A percentile compares a stretch with the other conserved stretches of the same genome.
phyloP scores from a whole-genome alignment of 1,139 yeast genomes.

The Zygoascus hellenicus region DNA sequence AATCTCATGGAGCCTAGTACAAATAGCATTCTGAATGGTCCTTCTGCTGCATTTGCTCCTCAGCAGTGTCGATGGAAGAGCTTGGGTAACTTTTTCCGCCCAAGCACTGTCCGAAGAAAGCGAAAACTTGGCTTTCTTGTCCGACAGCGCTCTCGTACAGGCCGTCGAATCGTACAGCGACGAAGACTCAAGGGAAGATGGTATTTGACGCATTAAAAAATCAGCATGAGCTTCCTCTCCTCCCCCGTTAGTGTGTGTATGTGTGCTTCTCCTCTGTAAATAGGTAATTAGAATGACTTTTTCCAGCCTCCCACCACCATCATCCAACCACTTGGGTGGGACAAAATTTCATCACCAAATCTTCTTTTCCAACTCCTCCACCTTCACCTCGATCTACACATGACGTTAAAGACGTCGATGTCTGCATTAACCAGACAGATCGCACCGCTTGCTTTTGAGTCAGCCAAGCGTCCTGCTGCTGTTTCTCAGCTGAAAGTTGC shows the following conservation, averaged over 20 bases:
- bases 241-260: too few relatives aligned
- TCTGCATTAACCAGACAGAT: background rate
- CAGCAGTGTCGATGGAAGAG: slow-evolving; percentile 59
- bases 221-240: too few relatives aligned
- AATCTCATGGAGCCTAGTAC: slow-evolving; percentile 15
- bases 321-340: background rate
- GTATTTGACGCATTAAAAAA: slow-evolving; percentile 71
- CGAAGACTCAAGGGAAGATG: slow-evolving; percentile 90
- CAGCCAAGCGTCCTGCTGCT: background rate
- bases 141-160: slow-evolving; percentile 71
- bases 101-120: slow-evolving; percentile 84
- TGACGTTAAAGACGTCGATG: background rate
- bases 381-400: background rate
- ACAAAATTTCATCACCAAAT: slow-evolving; percentile 2
- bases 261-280: too few relatives aligned
- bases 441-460: background rate
- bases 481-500: background rate
- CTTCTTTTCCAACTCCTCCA: too few relatives aligned
- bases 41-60: slow-evolving; percentile 21
- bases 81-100: slow-evolving; percentile 93
- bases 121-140: slow-evolving; percentile 88
- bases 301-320: too few relatives aligned
- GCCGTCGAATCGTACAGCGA: slow-evolving; percentile 71
- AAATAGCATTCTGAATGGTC: slow-evolving; percentile 14
- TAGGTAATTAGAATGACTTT: too few relatives aligned